A percentile compares a stretch with the other conserved stretches of the same genome.
Conservation (phyloP, 768 basidiomycete species). For the Cystobasidium ongulense region DNA sequence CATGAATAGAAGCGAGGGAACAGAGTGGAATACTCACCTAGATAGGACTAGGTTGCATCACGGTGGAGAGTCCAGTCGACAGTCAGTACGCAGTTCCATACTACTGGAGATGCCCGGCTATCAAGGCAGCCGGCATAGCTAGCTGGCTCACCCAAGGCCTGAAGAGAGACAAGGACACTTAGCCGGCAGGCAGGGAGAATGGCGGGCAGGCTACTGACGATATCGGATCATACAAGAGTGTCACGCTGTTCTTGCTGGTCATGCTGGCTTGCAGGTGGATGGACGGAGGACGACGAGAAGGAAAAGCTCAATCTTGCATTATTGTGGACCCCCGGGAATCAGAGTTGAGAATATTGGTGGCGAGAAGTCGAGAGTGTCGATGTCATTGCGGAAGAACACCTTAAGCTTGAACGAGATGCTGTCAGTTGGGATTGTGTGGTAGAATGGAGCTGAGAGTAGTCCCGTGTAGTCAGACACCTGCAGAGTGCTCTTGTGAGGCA, state of each 20-base stretch:
- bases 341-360: not conserved
- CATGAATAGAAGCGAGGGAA: not conserved
- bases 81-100: not conserved
- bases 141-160: constrained; percentile 16
- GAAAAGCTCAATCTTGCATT: not conserved
- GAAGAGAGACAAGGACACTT: not conserved
- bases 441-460: too few relatives aligned
- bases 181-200: not conserved
- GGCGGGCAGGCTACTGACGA: not conserved
- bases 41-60: constrained; percentile 10
- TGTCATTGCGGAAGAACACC: too few relatives aligned
- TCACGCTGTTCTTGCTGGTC: not conserved
- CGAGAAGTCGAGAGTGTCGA: not conserved
- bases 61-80: too few relatives aligned
- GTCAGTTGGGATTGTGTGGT: too few relatives aligned
- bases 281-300: not conserved
- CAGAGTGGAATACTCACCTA: not conserved
- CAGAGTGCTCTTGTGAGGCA: too few relatives aligned
- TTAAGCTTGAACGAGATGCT: too few relatives aligned
- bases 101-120: too few relatives aligned
- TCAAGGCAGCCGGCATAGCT: not conserved
- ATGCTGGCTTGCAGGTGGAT: not conserved
- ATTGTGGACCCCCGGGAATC: too few relatives aligned
- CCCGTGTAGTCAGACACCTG: too few relatives aligned
- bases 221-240: constrained; percentile 12